Evolutionary conservation across 164 flowering plant species (phyloP), one percentile per base, ranked within the genome.

Genomic region (Dillenia turbinata): DNA sequence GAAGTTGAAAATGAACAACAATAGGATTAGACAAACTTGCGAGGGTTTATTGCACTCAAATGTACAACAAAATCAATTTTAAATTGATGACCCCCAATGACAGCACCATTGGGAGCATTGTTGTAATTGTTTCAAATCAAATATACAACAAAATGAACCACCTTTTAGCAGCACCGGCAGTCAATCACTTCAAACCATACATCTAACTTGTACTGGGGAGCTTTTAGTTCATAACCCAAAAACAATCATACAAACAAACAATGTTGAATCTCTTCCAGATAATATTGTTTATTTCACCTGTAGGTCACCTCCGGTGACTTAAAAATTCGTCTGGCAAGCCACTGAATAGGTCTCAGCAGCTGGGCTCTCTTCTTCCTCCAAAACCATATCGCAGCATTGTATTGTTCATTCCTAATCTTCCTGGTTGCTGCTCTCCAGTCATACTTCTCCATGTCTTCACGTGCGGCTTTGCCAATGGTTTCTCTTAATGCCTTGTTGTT

Each of bases 301-400:
- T 71, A 82, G 53, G 66, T 70, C 8, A 79, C 76, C 70, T 82
- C 81, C 15, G 90, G 85, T 13, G 90, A 71, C 14, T 73, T 73
- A 70, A 79, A 82, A 11, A 90, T 49, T 12, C 73, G 69, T 48
- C 74, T 76, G 8, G 72, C 61, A 54, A 88, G 57, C 96, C 96
- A 86, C 52, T 87, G 92, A 0, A 94, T 1, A 22, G 97, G 99
- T 60, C 85, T 66, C 62, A 83, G 55, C 3, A 86, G 60, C 64
- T 84, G 78, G 2, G 88, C 88, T 70, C 88, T 83, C 79, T 86
- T 81, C 85, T 85, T 89, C 70, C 85, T 65, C 98, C 97, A 94
- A 71, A 94, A 94, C 97, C 97, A 94, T 57, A 91, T 94, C 47
- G 99, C 97, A 54, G 96, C 97, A 71, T 80, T 83, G 70, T 94